These are phyloP conservation scores for Stephania cephalantha DNA, from an alignment of 164 flowering plant genomes.

Conservation along the genomic window DNA sequence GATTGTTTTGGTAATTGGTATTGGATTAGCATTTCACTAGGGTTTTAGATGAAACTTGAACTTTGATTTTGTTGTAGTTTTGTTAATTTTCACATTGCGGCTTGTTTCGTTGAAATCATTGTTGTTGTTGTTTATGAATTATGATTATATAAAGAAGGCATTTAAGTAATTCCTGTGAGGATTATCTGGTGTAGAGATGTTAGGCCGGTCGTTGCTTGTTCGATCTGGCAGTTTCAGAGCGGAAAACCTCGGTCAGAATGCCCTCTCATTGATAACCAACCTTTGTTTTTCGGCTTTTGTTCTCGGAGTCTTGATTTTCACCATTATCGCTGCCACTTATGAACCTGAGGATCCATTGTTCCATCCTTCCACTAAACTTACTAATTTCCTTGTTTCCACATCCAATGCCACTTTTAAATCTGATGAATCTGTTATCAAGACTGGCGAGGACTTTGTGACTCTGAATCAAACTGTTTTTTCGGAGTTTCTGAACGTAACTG, in stretches of 20 bases:
- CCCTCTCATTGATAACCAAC: conserved; percentile 62
- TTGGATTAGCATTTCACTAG: background rate
- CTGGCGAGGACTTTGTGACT: conserved; percentile 80
- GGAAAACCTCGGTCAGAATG: conserved; percentile 75
- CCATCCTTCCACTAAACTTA: conserved; percentile 69
- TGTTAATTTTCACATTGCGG: background rate
- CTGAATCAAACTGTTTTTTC: conserved; percentile 53
- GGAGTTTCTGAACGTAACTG: conserved; percentile 54
- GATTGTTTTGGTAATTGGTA: too few relatives aligned
- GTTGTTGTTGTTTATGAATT: background rate
- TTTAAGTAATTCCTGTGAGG: background rate
- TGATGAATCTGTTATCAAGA: conserved; percentile 59
- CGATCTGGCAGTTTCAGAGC: conserved; percentile 60
- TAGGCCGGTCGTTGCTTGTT: conserved; percentile 1
- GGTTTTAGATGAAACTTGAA: background rate
- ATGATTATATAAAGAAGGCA: background rate
- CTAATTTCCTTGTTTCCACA: conserved; percentile 55
- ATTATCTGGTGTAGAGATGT: background rate
- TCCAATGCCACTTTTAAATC: conserved; percentile 78
- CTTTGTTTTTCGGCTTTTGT: conserved; percentile 72
- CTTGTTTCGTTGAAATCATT: background rate
- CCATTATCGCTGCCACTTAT: conserved; percentile 83
- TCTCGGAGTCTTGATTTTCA: conserved; percentile 68
- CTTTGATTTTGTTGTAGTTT: background rate
- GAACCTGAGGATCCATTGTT: conserved; percentile 87